A percentile compares a stretch with the other conserved stretches of the same genome.
These are phyloP conservation scores for Gossypium raimondii DNA, from an alignment of 345 rosid genomes.

Conservation along the genomic window DNA sequence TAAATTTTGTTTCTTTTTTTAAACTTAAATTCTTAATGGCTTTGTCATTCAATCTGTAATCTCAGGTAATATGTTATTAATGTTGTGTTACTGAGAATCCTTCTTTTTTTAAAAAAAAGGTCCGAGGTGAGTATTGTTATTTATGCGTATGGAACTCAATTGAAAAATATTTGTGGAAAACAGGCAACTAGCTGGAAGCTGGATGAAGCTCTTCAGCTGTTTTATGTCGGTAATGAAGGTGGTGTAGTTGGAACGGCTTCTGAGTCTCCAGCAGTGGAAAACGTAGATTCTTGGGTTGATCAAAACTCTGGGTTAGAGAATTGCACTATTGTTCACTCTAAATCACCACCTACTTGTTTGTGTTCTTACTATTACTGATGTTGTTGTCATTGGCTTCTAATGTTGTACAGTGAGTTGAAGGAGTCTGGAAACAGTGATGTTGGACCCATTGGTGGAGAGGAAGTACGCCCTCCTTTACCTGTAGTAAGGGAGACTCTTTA, in stretches of 20 bases:
- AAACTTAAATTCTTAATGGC: background rate
- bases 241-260: conserved; percentile 40
- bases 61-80: background rate
- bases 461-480: conserved; percentile 94
- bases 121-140: background rate
- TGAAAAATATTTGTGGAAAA: conserved; percentile 13
- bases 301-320: background rate
- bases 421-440: conserved; percentile 32
- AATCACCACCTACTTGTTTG: background rate
- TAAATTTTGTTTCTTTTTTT: background rate
- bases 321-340: background rate
- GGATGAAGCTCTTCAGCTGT: conserved; percentile 93
- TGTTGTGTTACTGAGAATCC: background rate
- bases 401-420: conserved; percentile 37
- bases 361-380: background rate
- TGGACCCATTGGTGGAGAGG: conserved; percentile 50
- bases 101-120: too few species aligned
- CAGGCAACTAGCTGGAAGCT: conserved; percentile 98
- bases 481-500: conserved; percentile 95
- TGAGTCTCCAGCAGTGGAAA: conserved; percentile 31
- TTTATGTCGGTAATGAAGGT: conserved; percentile 77
- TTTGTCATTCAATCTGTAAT: background rate
- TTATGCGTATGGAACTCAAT: background rate
- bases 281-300: background rate
- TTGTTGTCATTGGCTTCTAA: conserved; percentile 19